Evolutionary conservation across 139 green algal genomes (phyloP).

Genomic region (Asterochloris erici): DNA sequence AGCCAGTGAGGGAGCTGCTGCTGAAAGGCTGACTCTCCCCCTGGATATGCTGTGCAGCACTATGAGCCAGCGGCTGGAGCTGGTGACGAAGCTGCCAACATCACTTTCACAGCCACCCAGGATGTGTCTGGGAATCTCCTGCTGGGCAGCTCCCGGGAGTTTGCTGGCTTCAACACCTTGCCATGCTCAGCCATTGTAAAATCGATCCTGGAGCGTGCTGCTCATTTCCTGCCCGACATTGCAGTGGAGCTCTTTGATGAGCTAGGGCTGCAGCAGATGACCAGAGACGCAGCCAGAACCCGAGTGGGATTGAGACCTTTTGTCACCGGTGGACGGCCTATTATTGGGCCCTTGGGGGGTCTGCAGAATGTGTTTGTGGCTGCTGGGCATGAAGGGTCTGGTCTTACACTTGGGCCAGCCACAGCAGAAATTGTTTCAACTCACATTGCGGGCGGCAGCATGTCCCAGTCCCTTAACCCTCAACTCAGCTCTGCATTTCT

Average conservation of each 20-base stretch:
- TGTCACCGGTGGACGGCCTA: conserved; percentile 43
- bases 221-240: conserved; percentile 55
- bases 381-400: conserved; percentile 76
- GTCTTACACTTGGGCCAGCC: conserved; percentile 62
- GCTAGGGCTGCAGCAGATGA: not conserved
- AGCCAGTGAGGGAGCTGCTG: not conserved
- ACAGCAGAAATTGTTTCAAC: conserved; percentile 49
- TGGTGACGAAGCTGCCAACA: conserved; percentile 31
- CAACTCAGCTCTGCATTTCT: too few relatives aligned
- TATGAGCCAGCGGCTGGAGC: conserved; percentile 7
- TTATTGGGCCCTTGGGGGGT: conserved; percentile 50
- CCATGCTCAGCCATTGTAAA: conserved; percentile 35
- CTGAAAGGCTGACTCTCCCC: not conserved
- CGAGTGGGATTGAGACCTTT: conserved; percentile 62
- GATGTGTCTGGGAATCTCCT: conserved; percentile 55
- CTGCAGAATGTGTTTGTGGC: conserved; percentile 54
- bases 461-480: too few relatives aligned
- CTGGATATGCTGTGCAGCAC: conserved; percentile 13
- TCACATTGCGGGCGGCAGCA: too few relatives aligned
- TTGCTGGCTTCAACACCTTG: conserved; percentile 38
- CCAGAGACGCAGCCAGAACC: not conserved
- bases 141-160: conserved; percentile 58
- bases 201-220: conserved; percentile 56
- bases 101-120: conserved; percentile 78
- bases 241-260: not conserved